Conservation (phyloP, 306 rosid species). For the Prunus armeniaca region DNA sequence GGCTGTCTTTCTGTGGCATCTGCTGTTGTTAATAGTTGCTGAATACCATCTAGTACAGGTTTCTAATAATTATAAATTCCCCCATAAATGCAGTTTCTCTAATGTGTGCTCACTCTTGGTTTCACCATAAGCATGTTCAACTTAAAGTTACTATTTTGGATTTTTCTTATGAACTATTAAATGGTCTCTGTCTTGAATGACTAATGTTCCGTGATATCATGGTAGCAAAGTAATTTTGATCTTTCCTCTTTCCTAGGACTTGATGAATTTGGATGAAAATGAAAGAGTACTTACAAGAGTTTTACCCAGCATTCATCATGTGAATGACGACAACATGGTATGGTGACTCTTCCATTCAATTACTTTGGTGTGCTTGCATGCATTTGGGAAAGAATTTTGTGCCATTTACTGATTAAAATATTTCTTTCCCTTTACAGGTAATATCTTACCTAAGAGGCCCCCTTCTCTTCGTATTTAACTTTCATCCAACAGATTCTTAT, state of each 20-base stretch:
- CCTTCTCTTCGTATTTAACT: conserved; percentile 76
- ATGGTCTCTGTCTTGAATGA: conserved; percentile 5
- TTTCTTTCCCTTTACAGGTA: conserved; percentile 53
- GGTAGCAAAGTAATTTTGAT: conserved; percentile 2
- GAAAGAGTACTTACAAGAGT: conserved; percentile 61
- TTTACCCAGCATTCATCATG: conserved; percentile 68
- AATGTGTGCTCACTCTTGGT: conserved; percentile 18
- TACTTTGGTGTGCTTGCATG: neutral
- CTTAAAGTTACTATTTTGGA: conserved; percentile 8
- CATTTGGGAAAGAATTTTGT: neutral
- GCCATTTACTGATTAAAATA: neutral
- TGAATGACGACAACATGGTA: conserved; percentile 75
- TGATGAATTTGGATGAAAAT: conserved; percentile 84
- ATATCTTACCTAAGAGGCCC: conserved; percentile 88
- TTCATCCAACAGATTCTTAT: conserved; percentile 81
- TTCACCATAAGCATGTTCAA: conserved; percentile 14
- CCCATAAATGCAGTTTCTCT: conserved; percentile 11
- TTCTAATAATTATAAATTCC: conserved; percentile 6
- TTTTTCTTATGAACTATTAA: neutral
- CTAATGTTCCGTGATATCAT: conserved; percentile 11
- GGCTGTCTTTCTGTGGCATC: neutral
- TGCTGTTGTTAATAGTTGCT: conserved; percentile 1
- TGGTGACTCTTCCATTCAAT: conserved; percentile 6
- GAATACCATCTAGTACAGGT: neutral
- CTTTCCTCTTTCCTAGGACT: conserved; percentile 49